A percentile compares a stretch with the other conserved stretches of the same genome.
Conservation (phyloP, 495 filamentous ascomycete species). For the Tuber borchii region DNA sequence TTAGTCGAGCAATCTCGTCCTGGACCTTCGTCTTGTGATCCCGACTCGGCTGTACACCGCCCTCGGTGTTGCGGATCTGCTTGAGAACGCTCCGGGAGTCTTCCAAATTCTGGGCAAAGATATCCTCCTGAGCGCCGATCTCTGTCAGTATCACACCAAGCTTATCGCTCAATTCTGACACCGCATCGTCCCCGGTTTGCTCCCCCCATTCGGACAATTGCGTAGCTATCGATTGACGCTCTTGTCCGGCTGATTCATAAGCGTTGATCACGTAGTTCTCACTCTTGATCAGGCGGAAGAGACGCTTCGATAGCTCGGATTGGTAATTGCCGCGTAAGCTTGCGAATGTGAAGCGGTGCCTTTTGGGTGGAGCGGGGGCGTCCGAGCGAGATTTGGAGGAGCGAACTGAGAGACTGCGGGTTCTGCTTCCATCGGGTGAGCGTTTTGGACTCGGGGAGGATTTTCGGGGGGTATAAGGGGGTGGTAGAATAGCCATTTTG, state of each 20-base stretch:
- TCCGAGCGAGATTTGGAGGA: slow-evolving; percentile 44
- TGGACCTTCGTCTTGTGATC: slow-evolving; percentile 75
- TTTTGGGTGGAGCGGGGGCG: slow-evolving; percentile 43
- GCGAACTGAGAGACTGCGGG: slow-evolving; percentile 53
- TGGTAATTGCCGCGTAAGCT: slow-evolving; percentile 75
- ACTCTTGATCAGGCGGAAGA: slow-evolving; percentile 85
- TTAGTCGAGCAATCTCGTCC: slow-evolving; percentile 84
- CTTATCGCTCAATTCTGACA: slow-evolving; percentile 89
- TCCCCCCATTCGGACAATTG: slow-evolving; percentile 98
- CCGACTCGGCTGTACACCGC: slow-evolving; percentile 81
- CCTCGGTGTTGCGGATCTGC: slow-evolving; percentile 85
- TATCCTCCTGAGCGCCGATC: slow-evolving; percentile 84
- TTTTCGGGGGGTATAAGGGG: slow-evolving; percentile 39
- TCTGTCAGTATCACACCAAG: slow-evolving; percentile 84
- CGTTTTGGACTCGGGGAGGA: slow-evolving; percentile 28
- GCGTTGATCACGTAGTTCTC: slow-evolving; percentile 77
- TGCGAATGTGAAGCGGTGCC: slow-evolving; percentile 67
- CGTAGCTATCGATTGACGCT: slow-evolving; percentile 71
- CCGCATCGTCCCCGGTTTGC: slow-evolving; percentile 71
- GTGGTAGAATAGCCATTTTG: slow-evolving; percentile 39
- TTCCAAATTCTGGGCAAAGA: slow-evolving; percentile 78
- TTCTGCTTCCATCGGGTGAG: slow-evolving; percentile 41
- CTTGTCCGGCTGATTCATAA: slow-evolving; percentile 72
- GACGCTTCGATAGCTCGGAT: slow-evolving; percentile 73
- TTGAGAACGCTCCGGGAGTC: slow-evolving; percentile 75